These are phyloP conservation scores for Globisporangium recalcitrans DNA, from an alignment of 352 stramenopile genomes.

Conservation along the genomic window DNA sequence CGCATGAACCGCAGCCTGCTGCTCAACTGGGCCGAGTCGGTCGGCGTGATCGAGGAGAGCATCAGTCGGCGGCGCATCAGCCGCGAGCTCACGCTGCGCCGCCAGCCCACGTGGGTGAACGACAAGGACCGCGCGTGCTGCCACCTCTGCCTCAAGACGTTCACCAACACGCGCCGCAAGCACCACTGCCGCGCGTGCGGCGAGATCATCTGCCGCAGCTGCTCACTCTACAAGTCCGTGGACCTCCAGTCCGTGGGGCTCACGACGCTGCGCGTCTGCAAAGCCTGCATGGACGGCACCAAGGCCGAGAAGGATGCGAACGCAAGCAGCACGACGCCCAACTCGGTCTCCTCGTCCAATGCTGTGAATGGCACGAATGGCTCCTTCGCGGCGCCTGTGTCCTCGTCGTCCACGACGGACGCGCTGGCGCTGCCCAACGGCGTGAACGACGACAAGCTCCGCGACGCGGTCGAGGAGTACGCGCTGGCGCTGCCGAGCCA, in stretches of 20 bases:
- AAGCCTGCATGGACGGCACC: slow-evolving; percentile 72
- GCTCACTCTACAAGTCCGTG: slow-evolving; percentile 75
- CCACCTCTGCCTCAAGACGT: slow-evolving; percentile 78
- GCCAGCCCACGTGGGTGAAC: slow-evolving; percentile 70
- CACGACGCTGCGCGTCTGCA: slow-evolving; percentile 74
- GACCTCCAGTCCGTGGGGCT: slow-evolving; percentile 68
- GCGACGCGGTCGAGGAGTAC: slow-evolving; percentile 67
- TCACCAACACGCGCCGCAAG: slow-evolving; percentile 71
- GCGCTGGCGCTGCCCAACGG: slow-evolving; percentile 28
- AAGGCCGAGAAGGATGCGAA: slow-evolving; percentile 15
- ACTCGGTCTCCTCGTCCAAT: slow-evolving; percentile 6
- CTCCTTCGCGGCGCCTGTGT: not conserved
- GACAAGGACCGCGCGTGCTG: slow-evolving; percentile 81
- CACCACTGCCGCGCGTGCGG: slow-evolving; percentile 79
- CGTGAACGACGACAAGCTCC: slow-evolving; percentile 36
- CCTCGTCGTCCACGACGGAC: not conserved
- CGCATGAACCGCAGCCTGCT: slow-evolving; percentile 62
- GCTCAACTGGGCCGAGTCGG: slow-evolving; percentile 62
- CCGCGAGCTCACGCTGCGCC: slow-evolving; percentile 64
- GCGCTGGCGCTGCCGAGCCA: slow-evolving; percentile 57
- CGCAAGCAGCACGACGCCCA: slow-evolving; percentile 18
- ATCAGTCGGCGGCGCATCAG: slow-evolving; percentile 67
- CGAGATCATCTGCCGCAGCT: slow-evolving; percentile 82
- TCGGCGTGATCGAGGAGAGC: slow-evolving; percentile 61
- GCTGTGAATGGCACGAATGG: not conserved